Conservation (phyloP, 148 eudicot genomes). For the Amaranthus hypochondriacus region DNA sequence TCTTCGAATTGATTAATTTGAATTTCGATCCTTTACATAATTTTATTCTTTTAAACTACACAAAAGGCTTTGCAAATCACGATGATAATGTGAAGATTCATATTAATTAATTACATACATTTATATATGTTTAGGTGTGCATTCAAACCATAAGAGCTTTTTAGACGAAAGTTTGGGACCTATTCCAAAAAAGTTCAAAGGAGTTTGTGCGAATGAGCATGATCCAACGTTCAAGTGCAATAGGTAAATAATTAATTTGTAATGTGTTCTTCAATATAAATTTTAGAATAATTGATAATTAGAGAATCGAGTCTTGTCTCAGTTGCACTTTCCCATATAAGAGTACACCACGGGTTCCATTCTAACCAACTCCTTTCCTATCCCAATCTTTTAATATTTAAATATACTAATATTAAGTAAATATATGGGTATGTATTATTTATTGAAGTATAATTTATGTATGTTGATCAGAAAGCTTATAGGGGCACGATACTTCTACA, state of each 20-base stretch:
- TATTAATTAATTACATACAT: not conserved
- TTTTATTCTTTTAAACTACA: not conserved
- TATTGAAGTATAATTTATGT: not conserved
- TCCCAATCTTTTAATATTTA: too few species aligned
- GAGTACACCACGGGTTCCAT: too few species aligned
- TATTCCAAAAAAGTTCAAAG: slow-evolving; percentile 12
- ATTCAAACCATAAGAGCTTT: slow-evolving; percentile 17
- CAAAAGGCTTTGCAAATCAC: not conserved
- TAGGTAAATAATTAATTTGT: not conserved
- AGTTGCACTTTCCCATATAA: too few species aligned
- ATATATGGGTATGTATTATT: not conserved
- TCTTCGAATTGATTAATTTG: too few species aligned
- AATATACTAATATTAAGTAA: not conserved
- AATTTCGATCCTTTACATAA: too few species aligned
- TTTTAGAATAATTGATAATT: not conserved
- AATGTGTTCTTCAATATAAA: not conserved
- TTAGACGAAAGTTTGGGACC: slow-evolving; percentile 13
- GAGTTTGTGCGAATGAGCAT: slow-evolving; percentile 8
- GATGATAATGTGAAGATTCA: too few species aligned
- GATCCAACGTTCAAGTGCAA: slow-evolving; percentile 14
- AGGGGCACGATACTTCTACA: slow-evolving; percentile 25
- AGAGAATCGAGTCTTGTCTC: too few species aligned
- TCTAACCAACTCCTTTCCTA: too few species aligned
- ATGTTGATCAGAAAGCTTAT: slow-evolving; percentile 19
- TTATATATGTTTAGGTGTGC: slow-evolving; percentile 7